Conservation (phyloP, 345 rosid genomes). For the Melastoma malabathricum region DNA sequence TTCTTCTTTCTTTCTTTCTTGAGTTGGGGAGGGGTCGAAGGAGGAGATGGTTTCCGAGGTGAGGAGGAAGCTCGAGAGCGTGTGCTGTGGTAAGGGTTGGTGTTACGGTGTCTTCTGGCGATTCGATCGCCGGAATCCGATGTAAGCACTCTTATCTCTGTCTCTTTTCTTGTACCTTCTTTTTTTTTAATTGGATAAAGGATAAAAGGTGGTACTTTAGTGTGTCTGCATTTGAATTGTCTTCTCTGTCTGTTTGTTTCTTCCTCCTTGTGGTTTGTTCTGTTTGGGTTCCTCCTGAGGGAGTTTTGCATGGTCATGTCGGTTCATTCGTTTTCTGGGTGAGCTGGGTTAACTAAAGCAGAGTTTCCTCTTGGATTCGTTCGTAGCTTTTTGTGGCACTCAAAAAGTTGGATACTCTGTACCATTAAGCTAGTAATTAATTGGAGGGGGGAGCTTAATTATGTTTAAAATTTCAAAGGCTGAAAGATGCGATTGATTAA, state of each 20-base stretch:
- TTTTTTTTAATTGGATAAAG: constrained; percentile 1
- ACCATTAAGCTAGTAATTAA: too few species aligned
- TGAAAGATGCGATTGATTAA: too few species aligned
- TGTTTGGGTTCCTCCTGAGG: too few species aligned
- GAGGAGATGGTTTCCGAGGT: constrained; percentile 27
- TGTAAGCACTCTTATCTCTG: constrained; percentile 25
- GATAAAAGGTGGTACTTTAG: background rate
- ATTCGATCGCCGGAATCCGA: constrained; percentile 50
- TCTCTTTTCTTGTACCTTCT: background rate
- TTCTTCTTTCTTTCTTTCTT: background rate
- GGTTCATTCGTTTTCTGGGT: too few species aligned
- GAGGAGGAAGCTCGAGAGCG: constrained; percentile 43
- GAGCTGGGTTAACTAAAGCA: too few species aligned
- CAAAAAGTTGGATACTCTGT: too few species aligned
- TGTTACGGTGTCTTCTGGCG: constrained; percentile 76
- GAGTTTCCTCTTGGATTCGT: too few species aligned
- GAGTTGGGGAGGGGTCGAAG: constrained; percentile 11
- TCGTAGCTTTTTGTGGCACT: too few species aligned
- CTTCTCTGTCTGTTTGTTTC: background rate
- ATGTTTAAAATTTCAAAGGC: too few species aligned
- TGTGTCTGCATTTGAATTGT: background rate
- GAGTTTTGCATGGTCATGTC: too few species aligned
- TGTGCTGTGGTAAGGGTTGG: constrained; percentile 78
- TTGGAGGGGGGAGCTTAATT: too few species aligned
- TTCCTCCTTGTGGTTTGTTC: background rate